Percentiles rank a stretch among this genome's conserved stretches.
phyloP scores from a whole-genome alignment of 1,284 basidiomycete genomes.

The Boletellus deceptivus region DNA sequence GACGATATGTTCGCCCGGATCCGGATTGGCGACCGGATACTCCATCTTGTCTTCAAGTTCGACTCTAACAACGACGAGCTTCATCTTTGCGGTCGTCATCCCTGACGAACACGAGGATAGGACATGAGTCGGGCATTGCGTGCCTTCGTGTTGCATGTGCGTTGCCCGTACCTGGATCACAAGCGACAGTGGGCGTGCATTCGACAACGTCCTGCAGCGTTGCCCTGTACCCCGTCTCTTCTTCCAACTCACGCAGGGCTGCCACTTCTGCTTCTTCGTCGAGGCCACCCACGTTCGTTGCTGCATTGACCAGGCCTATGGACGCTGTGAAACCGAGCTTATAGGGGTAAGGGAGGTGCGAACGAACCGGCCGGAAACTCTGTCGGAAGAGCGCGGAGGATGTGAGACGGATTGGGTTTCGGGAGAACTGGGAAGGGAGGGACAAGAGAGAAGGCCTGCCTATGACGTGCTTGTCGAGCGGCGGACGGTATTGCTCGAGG shows the following conservation, averaged over 20 bases:
- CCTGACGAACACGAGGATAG: slow-evolving; percentile 41
- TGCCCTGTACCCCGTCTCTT: slow-evolving; percentile 86
- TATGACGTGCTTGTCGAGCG: slow-evolving; percentile 70
- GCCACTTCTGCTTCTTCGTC: slow-evolving; percentile 72
- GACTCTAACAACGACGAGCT: slow-evolving; percentile 67
- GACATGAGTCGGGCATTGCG: no score
- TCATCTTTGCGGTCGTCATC: slow-evolving; percentile 84
- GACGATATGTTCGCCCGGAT: slow-evolving; percentile 82
- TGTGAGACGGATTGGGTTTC: not conserved
- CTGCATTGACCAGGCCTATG: slow-evolving; percentile 77
- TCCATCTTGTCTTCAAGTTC: slow-evolving; percentile 58
- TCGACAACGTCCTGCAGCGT: slow-evolving; percentile 53
- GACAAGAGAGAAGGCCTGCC: slow-evolving; percentile 40
- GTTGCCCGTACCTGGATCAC: slow-evolving; percentile 58
- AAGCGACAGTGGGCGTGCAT: slow-evolving; percentile 67
- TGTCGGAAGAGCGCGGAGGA: slow-evolving; percentile 28
- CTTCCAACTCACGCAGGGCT: slow-evolving; percentile 82
- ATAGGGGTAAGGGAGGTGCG: not conserved
- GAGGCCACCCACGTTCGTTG: slow-evolving; percentile 17
- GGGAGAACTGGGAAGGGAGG: no score
- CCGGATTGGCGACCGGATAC: slow-evolving; percentile 61
- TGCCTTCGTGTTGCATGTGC: no score
- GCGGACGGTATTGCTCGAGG: slow-evolving; percentile 87
- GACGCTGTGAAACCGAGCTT: not conserved
- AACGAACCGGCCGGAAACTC: slow-evolving; percentile 77